A percentile compares a stretch with the other conserved stretches of the same genome.
Evolutionary conservation across 768 basidiomycete genomes (phyloP).

Genomic region (Crassisporium funariophilum): DNA sequence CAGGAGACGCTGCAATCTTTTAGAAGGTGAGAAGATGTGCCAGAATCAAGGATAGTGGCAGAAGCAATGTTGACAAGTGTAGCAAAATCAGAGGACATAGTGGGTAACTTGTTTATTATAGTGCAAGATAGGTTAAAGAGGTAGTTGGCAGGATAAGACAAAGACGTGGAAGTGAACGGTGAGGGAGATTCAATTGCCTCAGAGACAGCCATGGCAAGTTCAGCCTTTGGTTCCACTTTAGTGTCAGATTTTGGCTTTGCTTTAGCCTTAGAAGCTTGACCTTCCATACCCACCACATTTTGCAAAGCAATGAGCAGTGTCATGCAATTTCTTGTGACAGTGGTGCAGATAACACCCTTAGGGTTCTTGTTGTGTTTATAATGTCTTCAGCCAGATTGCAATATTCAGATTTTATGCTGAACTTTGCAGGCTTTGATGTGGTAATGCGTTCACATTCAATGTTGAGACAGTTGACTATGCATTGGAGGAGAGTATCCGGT

Average conservation of each 20-base stretch:
- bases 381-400: background rate
- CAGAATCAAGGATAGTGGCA: constrained; percentile 7
- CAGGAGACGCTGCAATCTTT: constrained; percentile 4
- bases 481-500: background rate
- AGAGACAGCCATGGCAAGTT: background rate
- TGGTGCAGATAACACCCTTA: constrained; percentile 6
- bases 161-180: background rate
- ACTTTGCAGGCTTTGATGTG: background rate
- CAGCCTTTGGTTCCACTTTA: background rate
- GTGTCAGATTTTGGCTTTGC: background rate
- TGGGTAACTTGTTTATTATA: background rate
- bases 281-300: constrained; percentile 13
- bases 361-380: constrained; percentile 11
- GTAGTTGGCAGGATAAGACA: background rate
- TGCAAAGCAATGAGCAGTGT: constrained; percentile 9
- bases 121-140: background rate
- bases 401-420: background rate
- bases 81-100: background rate
- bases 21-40: constrained; percentile 8
- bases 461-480: background rate
- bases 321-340: constrained; percentile 6
- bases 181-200: background rate
- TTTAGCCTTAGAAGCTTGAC: constrained; percentile 3
- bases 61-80: background rate
- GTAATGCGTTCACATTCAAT: background rate